Evolutionary conservation across 2,329 filamentous ascomycete species (phyloP).

Genomic region (Cryphonectria nitschkei): DNA sequence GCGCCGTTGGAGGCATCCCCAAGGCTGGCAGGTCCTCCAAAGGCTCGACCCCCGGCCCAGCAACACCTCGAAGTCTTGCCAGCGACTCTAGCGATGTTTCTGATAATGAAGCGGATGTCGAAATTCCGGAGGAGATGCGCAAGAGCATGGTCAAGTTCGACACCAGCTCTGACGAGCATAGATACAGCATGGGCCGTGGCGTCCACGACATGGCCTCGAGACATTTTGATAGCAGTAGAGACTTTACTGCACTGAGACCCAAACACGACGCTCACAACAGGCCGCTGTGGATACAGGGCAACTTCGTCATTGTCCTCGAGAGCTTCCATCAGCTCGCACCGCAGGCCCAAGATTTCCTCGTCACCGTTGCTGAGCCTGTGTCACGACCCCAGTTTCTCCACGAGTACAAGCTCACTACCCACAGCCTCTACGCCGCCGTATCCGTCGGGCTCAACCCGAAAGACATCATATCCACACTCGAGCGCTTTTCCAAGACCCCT

Average conservation of each 20-base stretch:
- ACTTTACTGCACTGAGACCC: conserved; percentile 81
- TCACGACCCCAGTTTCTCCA: conserved; percentile 88
- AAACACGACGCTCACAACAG: conserved; percentile 90
- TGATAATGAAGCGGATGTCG: conserved; percentile 55
- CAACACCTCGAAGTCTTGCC: conserved; percentile 61
- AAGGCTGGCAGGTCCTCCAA: conserved; percentile 62
- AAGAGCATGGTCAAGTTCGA: conserved; percentile 65
- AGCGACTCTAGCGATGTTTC: conserved; percentile 33
- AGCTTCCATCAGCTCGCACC: conserved; percentile 86
- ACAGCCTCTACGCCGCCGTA: conserved; percentile 90
- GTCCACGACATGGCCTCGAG: conserved; percentile 37
- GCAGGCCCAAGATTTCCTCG: conserved; percentile 88
- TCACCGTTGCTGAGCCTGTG: conserved; percentile 88
- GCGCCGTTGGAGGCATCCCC: conserved; percentile 48
- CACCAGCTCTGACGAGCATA: conserved; percentile 51
- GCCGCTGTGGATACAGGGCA: conserved; percentile 83
- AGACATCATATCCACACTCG: conserved; percentile 85
- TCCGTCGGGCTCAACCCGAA: conserved; percentile 84
- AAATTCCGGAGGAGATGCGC: conserved; percentile 57
- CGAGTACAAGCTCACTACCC: conserved; percentile 86
- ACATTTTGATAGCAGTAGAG: conserved; percentile 44
- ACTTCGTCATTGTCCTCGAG: conserved; percentile 78
- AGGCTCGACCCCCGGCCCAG: conserved; percentile 63
- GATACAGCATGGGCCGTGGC: conserved; percentile 25
- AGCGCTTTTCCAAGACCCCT: conserved; percentile 84